Evolutionary conservation across 768 basidiomycete genomes (phyloP), one percentile per base, ranked within the genome.

Genomic region (Amanita fuliginea): DNA sequence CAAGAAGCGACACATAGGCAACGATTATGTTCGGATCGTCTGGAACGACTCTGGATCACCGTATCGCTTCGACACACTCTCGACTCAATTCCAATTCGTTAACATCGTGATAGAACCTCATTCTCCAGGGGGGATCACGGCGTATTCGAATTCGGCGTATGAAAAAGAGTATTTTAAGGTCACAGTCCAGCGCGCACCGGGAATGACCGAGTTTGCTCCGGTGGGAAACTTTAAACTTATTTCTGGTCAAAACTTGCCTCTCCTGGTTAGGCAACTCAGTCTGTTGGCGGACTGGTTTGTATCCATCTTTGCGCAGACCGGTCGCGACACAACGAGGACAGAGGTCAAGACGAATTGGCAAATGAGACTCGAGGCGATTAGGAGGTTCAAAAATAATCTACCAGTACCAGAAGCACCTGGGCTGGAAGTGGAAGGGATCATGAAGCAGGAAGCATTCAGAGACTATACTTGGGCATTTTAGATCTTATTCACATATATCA

Each of bases 81-180:
- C 76, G 19, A 95, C 95, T 7, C 82, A 90, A 60, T 99, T 95
- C 73, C 94, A 97, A 62, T 97, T 95, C 60, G 81, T 97, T 59
- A 98, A 98, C 67, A 90, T 99, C 59, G 83, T 99, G 59, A 84
- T 99, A 61, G 90, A 96, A 59, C 92, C 96, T 0, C 92, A 89
- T 64, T 91, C 89, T 10, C 69, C 81, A 46, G 89, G 86, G 26
- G 78, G 86, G 30, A 84, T 89, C 53, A 81, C 88, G 3, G 87
- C 90, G 26, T 91, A 84, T 63, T 89, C 87, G 4, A 82, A 87
- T 61, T 85, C 82, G 57, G 59, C 79, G 28, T 83, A 92, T 59
- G 90, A 95, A 65, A 86, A 87, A 64, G 92, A 97, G 62, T 97
- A 91, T 66, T 99, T 96, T 78, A 93, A 90, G 60, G 81, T 98